Conservation (phyloP, 2,329 filamentous ascomycete species). For the Stagonosporopsis rhizophila region DNA sequence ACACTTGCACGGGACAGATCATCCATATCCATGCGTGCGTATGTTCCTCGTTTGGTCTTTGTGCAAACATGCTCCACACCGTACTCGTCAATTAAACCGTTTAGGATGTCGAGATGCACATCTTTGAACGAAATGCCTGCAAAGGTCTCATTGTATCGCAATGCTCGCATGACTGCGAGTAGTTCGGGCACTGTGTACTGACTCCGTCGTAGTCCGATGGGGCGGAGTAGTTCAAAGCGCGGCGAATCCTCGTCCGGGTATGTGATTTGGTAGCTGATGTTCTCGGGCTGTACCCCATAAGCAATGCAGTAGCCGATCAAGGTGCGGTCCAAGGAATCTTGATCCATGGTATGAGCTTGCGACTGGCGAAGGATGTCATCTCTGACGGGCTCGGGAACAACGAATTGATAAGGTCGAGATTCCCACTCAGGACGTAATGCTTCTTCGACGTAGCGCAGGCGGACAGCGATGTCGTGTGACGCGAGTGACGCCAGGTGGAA, state of each 20-base stretch:
- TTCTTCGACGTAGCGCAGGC: conserved; percentile 67
- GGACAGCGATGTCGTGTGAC: conserved; percentile 69
- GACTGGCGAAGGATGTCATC: conserved; percentile 44
- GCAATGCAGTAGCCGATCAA: conserved; percentile 73
- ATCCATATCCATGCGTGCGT: conserved; percentile 60
- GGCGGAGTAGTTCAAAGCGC: conserved; percentile 68
- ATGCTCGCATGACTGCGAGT: conserved; percentile 71
- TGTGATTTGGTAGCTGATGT: conserved; percentile 58
- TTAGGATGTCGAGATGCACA: conserved; percentile 69
- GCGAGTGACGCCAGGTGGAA: conserved; percentile 70
- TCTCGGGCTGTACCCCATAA: conserved; percentile 71
- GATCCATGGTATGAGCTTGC: conserved; percentile 64
- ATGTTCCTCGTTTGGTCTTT: conserved; percentile 64
- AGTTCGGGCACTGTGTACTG: conserved; percentile 69
- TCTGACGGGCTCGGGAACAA: conserved; percentile 60
- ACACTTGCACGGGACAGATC: conserved; percentile 64
- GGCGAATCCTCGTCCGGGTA: conserved; percentile 66
- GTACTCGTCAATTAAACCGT: conserved; percentile 65
- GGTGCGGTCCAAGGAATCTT: conserved; percentile 69
- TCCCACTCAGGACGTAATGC: conserved; percentile 71
- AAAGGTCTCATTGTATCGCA: conserved; percentile 76
- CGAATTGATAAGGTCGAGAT: conserved; percentile 67
- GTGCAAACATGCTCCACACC: conserved; percentile 69
- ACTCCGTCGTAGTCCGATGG: conserved; percentile 57
- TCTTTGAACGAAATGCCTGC: conserved; percentile 71